Percentiles rank a stretch among this genome's conserved stretches.
phyloP scores from a whole-genome alignment of 208 protist species.

The Acanthamoeba royreba region DNA sequence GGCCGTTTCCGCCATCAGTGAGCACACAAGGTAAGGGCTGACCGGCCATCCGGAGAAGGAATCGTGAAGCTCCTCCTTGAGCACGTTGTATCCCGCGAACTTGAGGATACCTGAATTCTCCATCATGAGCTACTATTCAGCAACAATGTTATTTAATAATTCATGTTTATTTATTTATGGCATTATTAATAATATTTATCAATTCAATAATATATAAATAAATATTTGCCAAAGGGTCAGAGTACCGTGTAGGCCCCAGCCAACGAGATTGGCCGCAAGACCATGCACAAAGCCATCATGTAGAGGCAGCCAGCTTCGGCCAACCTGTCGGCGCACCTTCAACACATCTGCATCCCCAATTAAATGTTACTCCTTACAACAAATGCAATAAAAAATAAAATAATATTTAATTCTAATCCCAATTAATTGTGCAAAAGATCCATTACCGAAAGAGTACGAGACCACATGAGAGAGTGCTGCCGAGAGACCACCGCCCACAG shows the following conservation, averaged over 20 bases:
- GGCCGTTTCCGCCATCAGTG: neutral
- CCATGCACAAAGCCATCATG: neutral
- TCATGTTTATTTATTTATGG: too few relatives aligned
- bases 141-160: too few relatives aligned
- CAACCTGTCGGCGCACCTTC: neutral
- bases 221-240: neutral
- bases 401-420: neutral
- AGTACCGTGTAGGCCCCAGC: neutral
- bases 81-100: neutral
- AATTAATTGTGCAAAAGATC: neutral
- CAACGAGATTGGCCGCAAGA: neutral
- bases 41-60: neutral
- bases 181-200: too few relatives aligned
- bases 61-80: neutral
- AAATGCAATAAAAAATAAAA: neutral
- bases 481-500: neutral
- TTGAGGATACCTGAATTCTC: neutral
- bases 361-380: too few relatives aligned
- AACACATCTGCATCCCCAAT: neutral
- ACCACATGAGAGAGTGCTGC: neutral
- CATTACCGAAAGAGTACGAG: neutral
- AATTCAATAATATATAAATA: too few relatives aligned
- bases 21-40: neutral
- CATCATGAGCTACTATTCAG: too few relatives aligned
- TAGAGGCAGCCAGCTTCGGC: neutral